These are phyloP conservation scores for Wickerhamiella lipophila DNA, from an alignment of 805 yeast species.

Conservation along the genomic window DNA sequence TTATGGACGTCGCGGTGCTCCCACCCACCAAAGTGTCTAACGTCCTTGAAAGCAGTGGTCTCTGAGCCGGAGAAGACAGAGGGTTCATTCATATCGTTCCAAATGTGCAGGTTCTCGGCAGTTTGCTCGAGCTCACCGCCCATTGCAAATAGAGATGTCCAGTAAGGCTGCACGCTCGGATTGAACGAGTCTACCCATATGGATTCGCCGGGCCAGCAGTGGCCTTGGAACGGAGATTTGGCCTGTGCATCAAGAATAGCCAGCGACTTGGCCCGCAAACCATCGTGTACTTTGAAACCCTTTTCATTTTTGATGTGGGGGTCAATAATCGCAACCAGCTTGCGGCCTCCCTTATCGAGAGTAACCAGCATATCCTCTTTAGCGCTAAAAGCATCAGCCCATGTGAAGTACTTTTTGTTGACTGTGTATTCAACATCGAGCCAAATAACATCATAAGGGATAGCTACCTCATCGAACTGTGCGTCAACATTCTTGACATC, in stretches of 20 bases:
- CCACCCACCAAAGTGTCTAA: conserved; percentile 62
- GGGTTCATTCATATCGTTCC: conserved; percentile 99
- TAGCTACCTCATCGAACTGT: conserved; percentile 55
- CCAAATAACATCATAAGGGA: conserved; percentile 92
- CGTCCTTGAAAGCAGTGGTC: conserved; percentile 74
- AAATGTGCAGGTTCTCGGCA: conserved; percentile 59
- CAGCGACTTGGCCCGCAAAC: conserved; percentile 32
- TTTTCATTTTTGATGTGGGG: conserved; percentile 63
- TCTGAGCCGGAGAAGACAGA: conserved; percentile 93
- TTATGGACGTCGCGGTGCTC: conserved; percentile 92
- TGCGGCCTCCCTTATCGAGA: conserved; percentile 61
- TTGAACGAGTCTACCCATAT: conserved; percentile 83
- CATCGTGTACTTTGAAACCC: conserved; percentile 52
- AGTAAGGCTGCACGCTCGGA: conserved; percentile 45
- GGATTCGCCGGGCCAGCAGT: conserved; percentile 97
- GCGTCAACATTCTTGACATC: conserved; percentile 66
- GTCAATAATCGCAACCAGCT: conserved; percentile 74
- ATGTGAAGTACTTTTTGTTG: conserved; percentile 76
- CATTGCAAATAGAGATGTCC: conserved; percentile 40
- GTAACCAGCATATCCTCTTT: conserved; percentile 55
- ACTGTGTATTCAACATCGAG: conserved; percentile 88
- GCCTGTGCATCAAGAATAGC: conserved; percentile 39
- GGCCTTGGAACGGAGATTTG: conserved; percentile 49
- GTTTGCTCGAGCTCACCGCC: conserved; percentile 37
- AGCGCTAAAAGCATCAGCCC: conserved; percentile 68